phyloP scores from a whole-genome alignment of 2,329 filamentous ascomycete species.

The Ophiostoma angusticollis region DNA sequence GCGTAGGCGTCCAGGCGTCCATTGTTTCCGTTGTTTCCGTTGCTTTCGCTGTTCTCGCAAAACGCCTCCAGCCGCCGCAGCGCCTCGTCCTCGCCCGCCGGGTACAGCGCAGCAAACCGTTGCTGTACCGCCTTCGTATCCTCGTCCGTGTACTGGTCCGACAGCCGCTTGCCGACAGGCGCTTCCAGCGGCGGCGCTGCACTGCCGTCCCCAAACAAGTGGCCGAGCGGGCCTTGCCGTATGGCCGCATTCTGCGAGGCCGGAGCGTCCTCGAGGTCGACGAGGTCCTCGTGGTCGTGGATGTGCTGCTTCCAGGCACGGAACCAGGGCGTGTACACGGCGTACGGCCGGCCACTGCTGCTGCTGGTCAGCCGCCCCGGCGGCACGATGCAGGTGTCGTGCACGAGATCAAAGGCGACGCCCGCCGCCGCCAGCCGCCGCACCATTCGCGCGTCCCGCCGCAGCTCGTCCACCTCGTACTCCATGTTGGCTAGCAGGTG shows the following conservation, averaged over 20 bases:
- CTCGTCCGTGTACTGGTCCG: constrained; percentile 43
- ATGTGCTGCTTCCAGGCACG: constrained; percentile 62
- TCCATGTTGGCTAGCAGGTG: constrained; percentile 77
- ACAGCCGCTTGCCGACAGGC: constrained; percentile 50
- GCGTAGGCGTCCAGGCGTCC: background rate
- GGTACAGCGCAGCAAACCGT: constrained; percentile 50
- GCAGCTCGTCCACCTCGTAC: constrained; percentile 82
- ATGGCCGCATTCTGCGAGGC: constrained; percentile 34
- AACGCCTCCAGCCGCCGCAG: constrained; percentile 51
- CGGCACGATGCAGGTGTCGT: constrained; percentile 72
- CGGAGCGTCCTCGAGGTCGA: constrained; percentile 49
- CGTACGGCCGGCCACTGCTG: constrained; percentile 63
- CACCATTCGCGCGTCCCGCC: constrained; percentile 59
- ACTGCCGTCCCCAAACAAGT: too few relatives aligned
- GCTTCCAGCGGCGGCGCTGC: too few relatives aligned
- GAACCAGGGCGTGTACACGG: constrained; percentile 77
- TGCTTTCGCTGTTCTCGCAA: constrained; percentile 42
- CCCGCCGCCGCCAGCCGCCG: constrained; percentile 46
- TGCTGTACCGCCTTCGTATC: too few relatives aligned
- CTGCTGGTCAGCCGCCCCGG: constrained; percentile 56
- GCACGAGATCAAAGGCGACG: constrained; percentile 56
- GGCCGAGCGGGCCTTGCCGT: constrained; percentile 32
- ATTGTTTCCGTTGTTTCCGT: too few relatives aligned
- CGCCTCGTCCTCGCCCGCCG: constrained; percentile 41
- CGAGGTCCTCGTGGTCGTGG: constrained; percentile 53